phyloP scores from a whole-genome alignment of 2,329 filamentous ascomycete genomes.

The Neofusicoccum kwambonambiense region DNA sequence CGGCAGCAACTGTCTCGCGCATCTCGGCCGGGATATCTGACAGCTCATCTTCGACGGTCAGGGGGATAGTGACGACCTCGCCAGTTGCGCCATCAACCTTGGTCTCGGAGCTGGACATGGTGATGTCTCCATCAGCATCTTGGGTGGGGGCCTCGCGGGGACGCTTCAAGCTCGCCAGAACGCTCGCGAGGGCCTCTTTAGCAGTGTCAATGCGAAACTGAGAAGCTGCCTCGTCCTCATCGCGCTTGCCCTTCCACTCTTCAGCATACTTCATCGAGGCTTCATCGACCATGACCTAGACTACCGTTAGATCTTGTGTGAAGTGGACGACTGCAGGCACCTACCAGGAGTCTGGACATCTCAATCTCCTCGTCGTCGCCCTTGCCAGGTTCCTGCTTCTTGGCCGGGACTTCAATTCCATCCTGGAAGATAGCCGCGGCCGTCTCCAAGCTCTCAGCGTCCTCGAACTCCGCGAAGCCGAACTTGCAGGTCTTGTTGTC shows the following conservation, averaged over 20 bases:
- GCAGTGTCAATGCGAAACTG: slow-evolving; percentile 70
- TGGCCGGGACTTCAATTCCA: slow-evolving; percentile 70
- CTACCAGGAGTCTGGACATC: slow-evolving; percentile 67
- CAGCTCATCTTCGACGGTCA: slow-evolving; percentile 81
- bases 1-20: slow-evolving; percentile 89
- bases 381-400: slow-evolving; percentile 61
- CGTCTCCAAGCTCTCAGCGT: slow-evolving; percentile 80
- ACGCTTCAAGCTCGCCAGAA: slow-evolving; percentile 70
- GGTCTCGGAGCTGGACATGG: slow-evolving; percentile 56
- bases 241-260: slow-evolving; percentile 68
- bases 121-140: slow-evolving; percentile 65
- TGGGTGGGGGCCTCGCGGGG: slow-evolving; percentile 45
- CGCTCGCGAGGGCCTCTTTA: slow-evolving; percentile 64
- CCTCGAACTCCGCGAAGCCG: slow-evolving; percentile 94
- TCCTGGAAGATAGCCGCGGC: slow-evolving; percentile 83
- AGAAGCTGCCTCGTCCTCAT: slow-evolving; percentile 61
- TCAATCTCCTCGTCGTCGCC: slow-evolving; percentile 52
- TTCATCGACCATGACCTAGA: slow-evolving; percentile 70
- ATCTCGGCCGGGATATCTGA: slow-evolving; percentile 95
- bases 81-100: slow-evolving; percentile 62
- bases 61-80: slow-evolving; percentile 85
- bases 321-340: slow-evolving; percentile 18
- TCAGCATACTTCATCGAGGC: slow-evolving; percentile 83
- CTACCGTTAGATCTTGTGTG: slow-evolving; percentile 22
- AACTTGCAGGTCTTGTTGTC: slow-evolving; percentile 82